Evolutionary conservation across 129 eudicot species (phyloP), one percentile per base, ranked within the genome.

Genomic region (Cynara cardunculus): DNA sequence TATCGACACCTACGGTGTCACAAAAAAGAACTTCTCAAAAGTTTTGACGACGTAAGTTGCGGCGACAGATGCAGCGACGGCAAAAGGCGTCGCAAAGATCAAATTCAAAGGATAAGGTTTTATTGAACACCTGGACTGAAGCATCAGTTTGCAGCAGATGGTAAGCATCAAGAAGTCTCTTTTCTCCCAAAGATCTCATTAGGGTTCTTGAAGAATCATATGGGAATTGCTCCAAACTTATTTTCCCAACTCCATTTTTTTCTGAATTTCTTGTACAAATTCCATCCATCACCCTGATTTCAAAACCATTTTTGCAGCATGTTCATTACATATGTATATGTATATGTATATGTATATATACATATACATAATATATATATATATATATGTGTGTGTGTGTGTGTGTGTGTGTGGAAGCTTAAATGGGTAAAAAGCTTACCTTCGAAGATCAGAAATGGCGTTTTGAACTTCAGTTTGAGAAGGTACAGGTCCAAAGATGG

Each of bases 91-190:
- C 19, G 19, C 61, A 46, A 46, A 41, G 19, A 46, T 46, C 19
- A 46, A n/a, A n/a, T n/a, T n/a, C n/a, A 59, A 75, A 25, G 0
- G 72, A 72, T 24, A 37, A 65, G 49, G 24, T 35, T 81, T 59
- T 3, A 12, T 61, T 61, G 7, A 19, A 66, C 19, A 92, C 97
- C 91, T 78, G 88, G 77, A 92, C 75, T 25, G 88, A 72, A 25
- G 84, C 86, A 28, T 90, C 91, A 9, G 80, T 82, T 86, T 87
- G 87, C 75, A 92, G 86, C 83, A 90, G 39, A 46, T 69, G 80
- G 75, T 76, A 88, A 5, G 96, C 96, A 77, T 87, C 89, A 76
- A 65, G 76, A 69, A 92, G 78, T 73, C 87, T 87, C 39, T 37
- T 80, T 69, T 85, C 82, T 35, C 92, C 95, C 70, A 84, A 59